Percentiles rank a stretch among this genome's conserved stretches.
Conservation (phyloP, 2,329 filamentous ascomycete genomes). For the Aspergillus viridinutans region DNA sequence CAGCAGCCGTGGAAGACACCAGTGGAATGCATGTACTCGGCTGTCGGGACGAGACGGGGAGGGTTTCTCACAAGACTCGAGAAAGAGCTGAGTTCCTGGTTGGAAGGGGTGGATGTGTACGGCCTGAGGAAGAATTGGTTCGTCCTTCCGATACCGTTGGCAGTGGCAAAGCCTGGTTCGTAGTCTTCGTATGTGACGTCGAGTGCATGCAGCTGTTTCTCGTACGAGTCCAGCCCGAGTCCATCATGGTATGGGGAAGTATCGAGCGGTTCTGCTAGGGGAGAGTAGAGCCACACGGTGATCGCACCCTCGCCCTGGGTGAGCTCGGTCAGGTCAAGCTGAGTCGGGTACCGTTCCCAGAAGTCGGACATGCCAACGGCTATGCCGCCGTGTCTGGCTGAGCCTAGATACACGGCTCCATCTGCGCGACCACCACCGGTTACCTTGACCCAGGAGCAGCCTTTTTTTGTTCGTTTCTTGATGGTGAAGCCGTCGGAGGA, state of each 20-base stretch:
- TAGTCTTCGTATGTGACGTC: conserved; percentile 63
- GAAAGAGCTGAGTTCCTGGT: conserved; percentile 43
- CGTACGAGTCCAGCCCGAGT: conserved; percentile 53
- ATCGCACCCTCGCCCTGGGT: conserved; percentile 47
- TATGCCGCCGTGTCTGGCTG: conserved; percentile 54
- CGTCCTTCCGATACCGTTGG: conserved; percentile 56
- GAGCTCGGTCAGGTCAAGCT: conserved; percentile 50
- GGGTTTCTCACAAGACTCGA: conserved; percentile 49
- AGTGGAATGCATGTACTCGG: conserved; percentile 49
- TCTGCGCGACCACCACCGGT: conserved; percentile 52
- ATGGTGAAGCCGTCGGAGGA: conserved; percentile 59
- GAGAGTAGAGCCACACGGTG: conserved; percentile 60
- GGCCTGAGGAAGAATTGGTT: conserved; percentile 54
- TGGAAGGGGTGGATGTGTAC: conserved; percentile 51
- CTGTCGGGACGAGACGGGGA: conserved; percentile 48
- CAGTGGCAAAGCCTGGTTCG: conserved; percentile 52
- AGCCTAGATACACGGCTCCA: conserved; percentile 57
- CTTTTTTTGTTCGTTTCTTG: conserved; percentile 56
- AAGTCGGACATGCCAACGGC: conserved; percentile 58
- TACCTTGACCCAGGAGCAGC: conserved; percentile 53
- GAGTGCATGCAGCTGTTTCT: conserved; percentile 56
- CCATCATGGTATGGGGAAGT: conserved; percentile 57
- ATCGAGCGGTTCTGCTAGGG: conserved; percentile 53
- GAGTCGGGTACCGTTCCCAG: conserved; percentile 60
- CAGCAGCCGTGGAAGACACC: conserved; percentile 55